phyloP scores from a whole-genome alignment of 805 yeast genomes.

The Cyberlindnera lachancei region DNA sequence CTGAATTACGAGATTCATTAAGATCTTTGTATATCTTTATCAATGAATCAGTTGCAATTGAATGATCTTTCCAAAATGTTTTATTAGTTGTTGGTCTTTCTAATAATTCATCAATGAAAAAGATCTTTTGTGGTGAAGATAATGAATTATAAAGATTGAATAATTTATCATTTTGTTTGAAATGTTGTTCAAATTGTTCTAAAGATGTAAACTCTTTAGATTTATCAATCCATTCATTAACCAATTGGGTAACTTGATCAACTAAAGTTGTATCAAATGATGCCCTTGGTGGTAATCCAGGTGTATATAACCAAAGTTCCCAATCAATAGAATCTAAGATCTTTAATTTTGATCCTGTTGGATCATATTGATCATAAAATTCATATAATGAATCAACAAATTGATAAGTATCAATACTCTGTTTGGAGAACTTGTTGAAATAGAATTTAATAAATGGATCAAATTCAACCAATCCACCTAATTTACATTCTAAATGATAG shows the following conservation, averaged over 20 bases:
- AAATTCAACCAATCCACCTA: conserved; percentile 60
- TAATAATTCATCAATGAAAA: conserved; percentile 65
- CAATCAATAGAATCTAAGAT: conserved; percentile 71
- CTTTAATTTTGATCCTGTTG: conserved; percentile 33
- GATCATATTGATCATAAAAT: conserved; percentile 41
- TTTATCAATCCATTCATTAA: conserved; percentile 49
- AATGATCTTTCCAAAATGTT: conserved; percentile 27
- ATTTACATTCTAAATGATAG: conserved; percentile 59
- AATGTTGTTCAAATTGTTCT: conserved; percentile 11
- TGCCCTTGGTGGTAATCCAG: conserved; percentile 89
- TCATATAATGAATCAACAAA: conserved; percentile 71
- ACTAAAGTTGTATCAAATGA: conserved; percentile 72
- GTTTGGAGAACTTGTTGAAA: conserved; percentile 59
- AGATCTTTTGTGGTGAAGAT: conserved; percentile 69
- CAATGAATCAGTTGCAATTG: conserved; percentile 28
- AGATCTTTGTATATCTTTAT: conserved; percentile 31
- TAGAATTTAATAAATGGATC: conserved; percentile 78
- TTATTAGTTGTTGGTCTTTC: conserved; percentile 40
- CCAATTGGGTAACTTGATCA: conserved; percentile 60
- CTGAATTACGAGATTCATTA: conserved; percentile 60
- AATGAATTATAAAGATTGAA: conserved; percentile 36
- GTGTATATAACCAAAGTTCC: conserved; percentile 72
- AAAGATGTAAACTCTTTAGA: conserved; percentile 7
- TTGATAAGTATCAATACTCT: conserved; percentile 74
- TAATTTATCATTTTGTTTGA: conserved; percentile 15